These are phyloP conservation scores for Penicillium paxilli DNA, from an alignment of 495 filamentous ascomycete species.

Conservation along the genomic window DNA sequence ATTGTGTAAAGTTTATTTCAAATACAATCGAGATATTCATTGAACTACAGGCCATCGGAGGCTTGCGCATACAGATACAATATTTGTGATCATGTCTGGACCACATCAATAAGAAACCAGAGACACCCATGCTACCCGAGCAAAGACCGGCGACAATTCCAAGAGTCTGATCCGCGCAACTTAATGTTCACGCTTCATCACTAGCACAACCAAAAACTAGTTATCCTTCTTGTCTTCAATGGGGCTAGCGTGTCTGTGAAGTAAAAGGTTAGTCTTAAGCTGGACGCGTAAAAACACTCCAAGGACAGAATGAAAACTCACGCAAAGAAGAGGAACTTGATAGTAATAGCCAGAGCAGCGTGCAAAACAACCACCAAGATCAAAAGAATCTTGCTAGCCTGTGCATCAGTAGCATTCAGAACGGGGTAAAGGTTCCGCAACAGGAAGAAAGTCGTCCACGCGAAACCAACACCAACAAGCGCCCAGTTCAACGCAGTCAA, in stretches of 20 bases:
- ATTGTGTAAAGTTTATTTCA: neutral
- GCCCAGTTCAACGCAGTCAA: conserved; percentile 86
- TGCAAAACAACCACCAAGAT: conserved; percentile 82
- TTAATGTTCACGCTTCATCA: neutral
- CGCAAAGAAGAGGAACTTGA: conserved; percentile 96
- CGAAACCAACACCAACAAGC: conserved; percentile 90
- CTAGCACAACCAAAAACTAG: conserved; percentile 16
- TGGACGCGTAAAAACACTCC: neutral
- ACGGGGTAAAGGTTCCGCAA: conserved; percentile 93
- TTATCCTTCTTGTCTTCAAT: conserved; percentile 53
- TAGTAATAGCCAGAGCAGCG: conserved; percentile 83
- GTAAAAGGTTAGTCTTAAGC: conserved; percentile 15
- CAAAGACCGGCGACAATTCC: conserved; percentile 12
- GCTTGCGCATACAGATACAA: conserved; percentile 16
- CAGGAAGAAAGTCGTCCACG: conserved; percentile 79
- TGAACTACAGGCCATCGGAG: conserved; percentile 2
- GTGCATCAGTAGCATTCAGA: conserved; percentile 85
- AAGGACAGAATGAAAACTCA: conserved; percentile 32
- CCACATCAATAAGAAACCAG: conserved; percentile 11
- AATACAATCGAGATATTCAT: conserved; percentile 2
- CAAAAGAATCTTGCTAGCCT: conserved; percentile 85
- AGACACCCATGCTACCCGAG: conserved; percentile 24
- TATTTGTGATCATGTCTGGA: conserved; percentile 15
- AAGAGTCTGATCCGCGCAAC: conserved; percentile 3
- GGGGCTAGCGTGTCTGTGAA: conserved; percentile 60